Evolutionary conservation across 2,329 filamentous ascomycete species (phyloP), one percentile per base, ranked within the genome.

Genomic region (Berkeleyomyces basicola): DNA sequence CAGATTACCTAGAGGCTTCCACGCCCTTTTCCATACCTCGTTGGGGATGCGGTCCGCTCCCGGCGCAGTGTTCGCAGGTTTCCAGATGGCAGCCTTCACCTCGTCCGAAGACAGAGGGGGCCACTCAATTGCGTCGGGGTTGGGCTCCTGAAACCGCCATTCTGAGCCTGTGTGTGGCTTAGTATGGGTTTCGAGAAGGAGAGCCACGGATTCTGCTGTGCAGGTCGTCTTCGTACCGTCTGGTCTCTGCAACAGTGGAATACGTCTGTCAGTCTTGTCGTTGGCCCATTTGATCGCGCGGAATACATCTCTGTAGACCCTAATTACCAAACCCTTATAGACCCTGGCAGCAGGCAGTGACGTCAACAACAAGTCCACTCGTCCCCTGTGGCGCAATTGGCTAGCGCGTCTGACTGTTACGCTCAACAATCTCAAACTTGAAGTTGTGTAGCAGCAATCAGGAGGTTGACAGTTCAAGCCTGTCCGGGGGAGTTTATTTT

Each of bases 381-480:
- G 33, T 64, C 63, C 63, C 62, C 63, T 46, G 78, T 82, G 72
- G 73, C 74, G 67, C 73, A 75, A 70, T 78, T 79, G 78, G 78
- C 76, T 80, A 80, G 78, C 78, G 78, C 78, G 78, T 80, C 74
- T 76, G 78, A 80, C 78, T 80, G 78, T 80, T 80, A 80, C 4
- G 59, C 55, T 61, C 11, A 5, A 31, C 31, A 10, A 36, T 58
- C 23, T 6, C 7, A 31, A 10, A n/a, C n/a, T 55, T 49, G 51
- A 43, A 43, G 42, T 14, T 33, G 31, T 51, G 23, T 10, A 51
- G 47, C 63, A 62, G 63, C 63, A 60, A 64, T 64, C 63, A 64
- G 63, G 63, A 64, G 63, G 63, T 64, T 64, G 63, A 64, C 63
- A 64, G 63, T 64, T 64, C 63, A 64, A 64, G 63, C 63, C 63